These are phyloP conservation scores for Leptographium flavum DNA, from an alignment of 2,329 filamentous ascomycete genomes.

Conservation along the genomic window DNA sequence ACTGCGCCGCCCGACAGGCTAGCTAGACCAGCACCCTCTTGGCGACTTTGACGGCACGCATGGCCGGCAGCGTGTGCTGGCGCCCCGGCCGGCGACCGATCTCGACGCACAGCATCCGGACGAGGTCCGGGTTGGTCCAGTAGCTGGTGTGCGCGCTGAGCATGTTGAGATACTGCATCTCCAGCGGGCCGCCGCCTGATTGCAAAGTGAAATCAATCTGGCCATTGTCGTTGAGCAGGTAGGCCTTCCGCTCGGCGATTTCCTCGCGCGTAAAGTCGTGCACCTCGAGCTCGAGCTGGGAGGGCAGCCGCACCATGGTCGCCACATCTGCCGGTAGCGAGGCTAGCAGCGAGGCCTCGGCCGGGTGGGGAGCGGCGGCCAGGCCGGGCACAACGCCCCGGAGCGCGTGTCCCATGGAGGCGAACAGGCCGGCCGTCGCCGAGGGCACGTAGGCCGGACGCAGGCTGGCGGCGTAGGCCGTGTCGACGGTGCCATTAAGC, in stretches of 20 bases:
- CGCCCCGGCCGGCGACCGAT: conserved; percentile 62
- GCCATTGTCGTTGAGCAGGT: conserved; percentile 85
- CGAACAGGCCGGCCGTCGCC: conserved; percentile 49
- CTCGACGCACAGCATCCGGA: conserved; percentile 81
- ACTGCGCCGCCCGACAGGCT: no score
- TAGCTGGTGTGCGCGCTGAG: conserved; percentile 89
- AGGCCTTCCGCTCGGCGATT: conserved; percentile 77
- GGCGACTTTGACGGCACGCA: conserved; percentile 42
- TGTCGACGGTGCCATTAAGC: conserved; percentile 81
- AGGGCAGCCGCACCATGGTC: conserved; percentile 34
- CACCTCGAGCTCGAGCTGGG: conserved; percentile 77
- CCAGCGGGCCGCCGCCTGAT: conserved; percentile 72
- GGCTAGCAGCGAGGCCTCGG: conserved; percentile 10
- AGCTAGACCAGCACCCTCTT: conserved; percentile 26
- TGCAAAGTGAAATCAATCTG: conserved; percentile 85
- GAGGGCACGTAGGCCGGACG: conserved; percentile 69
- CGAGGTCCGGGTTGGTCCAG: conserved; percentile 77
- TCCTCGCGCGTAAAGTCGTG: conserved; percentile 92
- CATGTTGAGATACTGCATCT: conserved; percentile 97
- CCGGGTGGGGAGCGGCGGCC: conserved; percentile 9
- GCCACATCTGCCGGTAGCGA: conserved; percentile 4
- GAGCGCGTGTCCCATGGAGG: conserved; percentile 48
- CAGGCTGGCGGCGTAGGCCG: conserved; percentile 60
- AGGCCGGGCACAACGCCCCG: conserved; percentile 45
- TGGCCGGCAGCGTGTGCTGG: conserved; percentile 38